Base-by-base conservation (phyloP, 306 rosid species). In the Lotus japonicus region DNA sequence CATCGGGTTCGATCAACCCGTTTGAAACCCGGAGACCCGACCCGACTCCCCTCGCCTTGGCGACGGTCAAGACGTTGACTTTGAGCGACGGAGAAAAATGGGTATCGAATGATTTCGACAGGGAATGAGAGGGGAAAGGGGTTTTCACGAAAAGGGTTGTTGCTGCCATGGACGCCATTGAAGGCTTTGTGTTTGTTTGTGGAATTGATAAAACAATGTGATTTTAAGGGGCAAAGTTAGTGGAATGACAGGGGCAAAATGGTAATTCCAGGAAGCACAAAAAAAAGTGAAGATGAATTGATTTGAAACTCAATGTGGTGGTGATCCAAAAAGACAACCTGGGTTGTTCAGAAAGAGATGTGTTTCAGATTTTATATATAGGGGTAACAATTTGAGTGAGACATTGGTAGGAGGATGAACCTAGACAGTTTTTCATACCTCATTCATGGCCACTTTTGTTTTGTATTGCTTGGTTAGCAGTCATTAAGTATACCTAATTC, bases 111-210 rank as follows among this genome's bases (percentile, higher is more conserved):
- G 76, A 5, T 79, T 72, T 86, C 18, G 79, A 41, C 15, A 83
- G 14, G 2, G 87, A 63, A 35, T 44, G 91, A 33, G 84, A 64
- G 1, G 78, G 81, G 64, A 45, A 65, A 0, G 95, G 58, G 42
- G 84, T 38, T 72, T 87, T 86, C 71, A 71, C 18, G 76, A 87
- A 77, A 16, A 83, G 52, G 45, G 89, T 58, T 36, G 33, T 31
- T 5, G 36, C 36, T 31, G 97, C 84, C 92, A 88, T 90, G 90
- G 99, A 88, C 81, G 97, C 96, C 97, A 88, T 95, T 83, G 87
- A 50, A 75, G 86, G 71, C 21, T 61, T 1, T 5, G 44, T 4
- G 42, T 1, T 16, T 59, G 59, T 7, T 50, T 33, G 35, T 38
- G 33, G 31, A 26, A 26, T 26, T 26, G 31, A 3, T 0, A 26